Percentiles rank a stretch among this genome's conserved stretches.
phyloP scores from a whole-genome alignment of 768 basidiomycete species.

The Kwoniella europaea region DNA sequence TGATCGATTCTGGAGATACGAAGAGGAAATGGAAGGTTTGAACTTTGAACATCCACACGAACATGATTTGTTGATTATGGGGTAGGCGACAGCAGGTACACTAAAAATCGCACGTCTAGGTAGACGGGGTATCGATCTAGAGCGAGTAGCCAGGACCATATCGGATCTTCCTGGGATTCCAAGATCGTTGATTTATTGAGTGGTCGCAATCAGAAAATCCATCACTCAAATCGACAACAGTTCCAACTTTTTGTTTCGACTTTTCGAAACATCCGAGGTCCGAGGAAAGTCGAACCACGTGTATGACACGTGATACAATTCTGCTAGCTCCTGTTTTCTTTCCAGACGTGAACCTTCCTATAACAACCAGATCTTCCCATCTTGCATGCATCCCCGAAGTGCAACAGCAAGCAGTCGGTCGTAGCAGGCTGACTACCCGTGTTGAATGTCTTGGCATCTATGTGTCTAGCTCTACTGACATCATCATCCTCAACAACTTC shows the following conservation, averaged over 20 bases:
- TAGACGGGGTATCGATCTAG: not conserved
- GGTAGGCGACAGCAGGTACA: not conserved
- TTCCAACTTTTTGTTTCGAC: not conserved
- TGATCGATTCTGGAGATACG: not conserved
- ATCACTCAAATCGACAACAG: not conserved
- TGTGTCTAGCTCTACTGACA: not conserved
- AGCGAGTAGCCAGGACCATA: not conserved
- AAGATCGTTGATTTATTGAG: no score
- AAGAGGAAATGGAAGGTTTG: conserved; percentile 12
- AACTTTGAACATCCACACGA: conserved; percentile 23
- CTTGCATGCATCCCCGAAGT: no score
- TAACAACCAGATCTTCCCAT: no score
- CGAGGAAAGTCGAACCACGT: not conserved
- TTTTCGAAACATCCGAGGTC: not conserved
- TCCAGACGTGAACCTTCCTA: no score
- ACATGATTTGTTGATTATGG: not conserved
- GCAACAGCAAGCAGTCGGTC: no score
- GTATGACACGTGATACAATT: not conserved
- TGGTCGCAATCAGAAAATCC: no score
- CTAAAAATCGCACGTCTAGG: not conserved
- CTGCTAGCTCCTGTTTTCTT: no score
- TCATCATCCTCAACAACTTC: not conserved
- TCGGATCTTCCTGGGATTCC: not conserved
- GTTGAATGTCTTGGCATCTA: no score
- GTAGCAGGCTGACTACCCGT: no score